Base-by-base conservation (phyloP, 495 filamentous ascomycete species). In the Pyrenula aspistea region DNA sequence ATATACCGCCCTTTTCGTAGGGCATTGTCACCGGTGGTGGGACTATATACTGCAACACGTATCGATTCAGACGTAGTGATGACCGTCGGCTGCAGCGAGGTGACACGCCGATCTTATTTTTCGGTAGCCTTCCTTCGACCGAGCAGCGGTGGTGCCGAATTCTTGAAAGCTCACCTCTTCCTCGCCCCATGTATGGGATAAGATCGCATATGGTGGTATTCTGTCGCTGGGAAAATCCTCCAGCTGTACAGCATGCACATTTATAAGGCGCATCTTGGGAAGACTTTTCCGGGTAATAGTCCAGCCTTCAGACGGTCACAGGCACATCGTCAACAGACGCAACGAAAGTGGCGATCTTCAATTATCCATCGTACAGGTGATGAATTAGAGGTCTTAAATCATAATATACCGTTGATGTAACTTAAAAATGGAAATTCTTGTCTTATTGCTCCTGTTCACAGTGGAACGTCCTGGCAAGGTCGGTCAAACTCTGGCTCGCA, bases 21-120 rank as follows among this genome's bases (percentile, higher is more conserved):
- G 50, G 50, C n/a, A 52, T 52, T 52, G 50, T 52, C 50, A 52
- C 50, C 50, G 50, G 50, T 52, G 50, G 50, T 52, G 50, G 50
- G 50, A 24, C 50, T 52, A 52, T 52, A 52, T 24, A 24, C 8
- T 24, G 50, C 50, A 42, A 54, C 73, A 76, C 0, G 73, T 74
- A 49, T 75, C 73, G 22, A 75, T 62, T 73, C 73, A 76, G 11
- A 65, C 66, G 66, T 70, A 73, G 15, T 64, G 10, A 22, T 65
- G 59, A 0, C 52, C 51, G 19, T 71, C 20, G 23, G 1, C 24
- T 56, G 0, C 71, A 70, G 8, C 64, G 64, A 2, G 57, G 52
- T 54, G 70, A 73, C 21, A 68, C 66, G 19, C 58, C 51, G 20
- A 76, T 68, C 51, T 75, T 73, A 21, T 20, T 52, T 52, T 20